Base-by-base conservation (phyloP, 805 yeast species). In the Helenozyma baotianmanensis region DNA sequence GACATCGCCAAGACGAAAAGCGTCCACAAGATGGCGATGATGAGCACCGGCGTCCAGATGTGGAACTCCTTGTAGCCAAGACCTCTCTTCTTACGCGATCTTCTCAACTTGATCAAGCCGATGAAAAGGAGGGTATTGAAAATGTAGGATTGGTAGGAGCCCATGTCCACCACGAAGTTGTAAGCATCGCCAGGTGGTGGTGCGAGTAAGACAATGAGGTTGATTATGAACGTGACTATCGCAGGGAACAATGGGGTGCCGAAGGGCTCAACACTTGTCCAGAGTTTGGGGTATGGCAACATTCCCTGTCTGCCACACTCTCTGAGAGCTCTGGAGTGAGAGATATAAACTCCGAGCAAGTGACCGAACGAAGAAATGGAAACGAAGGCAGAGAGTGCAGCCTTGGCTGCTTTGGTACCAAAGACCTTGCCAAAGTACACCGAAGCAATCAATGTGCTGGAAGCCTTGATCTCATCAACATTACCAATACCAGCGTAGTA, bases 1-100 rank as follows among this genome's bases (percentile, higher is more conserved):
- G 70, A 60, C 55, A 65, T 58, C 12, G 57, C 62, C 36, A 65
- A 47, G n/a, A 66, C 71, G 39, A 65, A 60, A 7, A 53, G 21
- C 18, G 60, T 49, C 47, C 55, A 66, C 9, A 60, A 38, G 6
- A 63, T 40, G 5, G 60, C 54, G 25, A 66, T 36, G 6, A 56
- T 36, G 14, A 65, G 36, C n/a, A 59, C 35, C 2, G 66, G 63
- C 4, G 45, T 40, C 45, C 45, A 40, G 6, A 40, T 27, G 23
- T 40, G 45, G 27, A 40, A 40, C 25, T 40, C 45, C 18, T 29
- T 32, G 38, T 40, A 40, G n/a, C 45, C 45, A 32, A 40, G 38
- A 7, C 45, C 45, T 4, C 29, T 29, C 19, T 39, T 39, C 30
- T 56, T 58, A 38, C 71, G 54, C 21, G 52, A 48, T 25, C 49